Percentiles rank a stretch among this genome's conserved stretches.
phyloP scores from a whole-genome alignment of 164 flowering plant species.

The Piper betle region DNA sequence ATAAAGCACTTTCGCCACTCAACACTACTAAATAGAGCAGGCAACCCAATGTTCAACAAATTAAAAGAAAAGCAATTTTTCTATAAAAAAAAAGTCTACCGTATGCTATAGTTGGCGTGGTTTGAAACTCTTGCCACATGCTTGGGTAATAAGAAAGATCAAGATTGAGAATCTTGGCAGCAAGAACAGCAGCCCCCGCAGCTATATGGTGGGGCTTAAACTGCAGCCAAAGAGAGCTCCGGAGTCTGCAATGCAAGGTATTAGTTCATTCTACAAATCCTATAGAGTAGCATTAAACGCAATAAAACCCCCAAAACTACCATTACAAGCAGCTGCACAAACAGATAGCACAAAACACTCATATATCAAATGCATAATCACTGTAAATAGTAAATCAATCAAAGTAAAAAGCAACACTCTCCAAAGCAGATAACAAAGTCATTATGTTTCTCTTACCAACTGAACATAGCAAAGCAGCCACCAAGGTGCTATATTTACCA shows the following conservation, averaged over 20 bases:
- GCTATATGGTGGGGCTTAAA: slow-evolving; percentile 45
- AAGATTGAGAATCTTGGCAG: slow-evolving; percentile 65
- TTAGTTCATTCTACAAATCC: background rate
- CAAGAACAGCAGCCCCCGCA: slow-evolving; percentile 72
- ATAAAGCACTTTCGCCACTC: background rate
- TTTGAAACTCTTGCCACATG: slow-evolving; percentile 77
- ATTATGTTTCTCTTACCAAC: slow-evolving; percentile 27
- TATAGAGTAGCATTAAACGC: background rate
- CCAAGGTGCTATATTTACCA: slow-evolving; percentile 38
- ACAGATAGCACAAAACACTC: background rate
- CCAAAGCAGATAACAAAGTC: slow-evolving; percentile 6
- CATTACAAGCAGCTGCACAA: slow-evolving; percentile 15
- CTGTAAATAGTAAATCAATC: background rate
- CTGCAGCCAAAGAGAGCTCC: slow-evolving; percentile 42
- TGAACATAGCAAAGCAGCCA: slow-evolving; percentile 33
- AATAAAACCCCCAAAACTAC: slow-evolving; percentile 11
- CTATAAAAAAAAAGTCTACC: slow-evolving; percentile 40
- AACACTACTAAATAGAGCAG: background rate
- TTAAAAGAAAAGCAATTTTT: slow-evolving; percentile 35
- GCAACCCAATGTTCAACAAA: background rate
- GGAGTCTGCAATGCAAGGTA: slow-evolving; percentile 22
- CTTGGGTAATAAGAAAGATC: slow-evolving; percentile 45
- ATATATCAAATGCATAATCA: background rate
- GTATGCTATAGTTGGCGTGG: slow-evolving; percentile 62
- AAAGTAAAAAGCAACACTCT: background rate